These are phyloP conservation scores for Coniella lustricola DNA, from an alignment of 2,329 filamentous ascomycete genomes.

Conservation along the genomic window DNA sequence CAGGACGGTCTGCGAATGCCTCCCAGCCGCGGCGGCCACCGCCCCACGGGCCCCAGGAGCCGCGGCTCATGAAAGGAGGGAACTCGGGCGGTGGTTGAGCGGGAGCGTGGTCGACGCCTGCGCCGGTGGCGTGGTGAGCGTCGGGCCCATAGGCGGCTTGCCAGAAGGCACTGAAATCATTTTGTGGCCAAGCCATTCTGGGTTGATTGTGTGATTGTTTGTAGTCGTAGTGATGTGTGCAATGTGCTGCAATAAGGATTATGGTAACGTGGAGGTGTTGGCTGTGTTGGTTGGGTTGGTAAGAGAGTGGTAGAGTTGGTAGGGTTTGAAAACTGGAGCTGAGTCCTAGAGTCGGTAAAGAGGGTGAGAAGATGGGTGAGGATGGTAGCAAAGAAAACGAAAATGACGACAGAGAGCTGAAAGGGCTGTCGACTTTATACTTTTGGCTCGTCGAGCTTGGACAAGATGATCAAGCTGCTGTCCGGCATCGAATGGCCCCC, in stretches of 20 bases:
- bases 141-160: constrained; percentile 2
- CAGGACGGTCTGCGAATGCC: constrained; percentile 1
- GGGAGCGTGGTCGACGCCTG: constrained; percentile 12
- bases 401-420: too few relatives aligned
- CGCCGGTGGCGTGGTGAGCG: background rate
- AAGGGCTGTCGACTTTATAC: background rate
- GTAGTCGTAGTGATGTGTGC: background rate
- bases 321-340: too few relatives aligned
- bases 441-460: background rate
- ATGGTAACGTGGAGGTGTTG: background rate
- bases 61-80: constrained; percentile 7
- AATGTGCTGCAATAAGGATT: background rate
- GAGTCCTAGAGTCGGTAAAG: too few relatives aligned
- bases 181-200: constrained; percentile 13
- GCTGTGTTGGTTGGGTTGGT: background rate
- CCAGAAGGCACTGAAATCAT: constrained; percentile 6
- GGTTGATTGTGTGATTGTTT: background rate
- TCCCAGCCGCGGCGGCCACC: constrained; percentile 12
- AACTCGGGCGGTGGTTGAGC: background rate
- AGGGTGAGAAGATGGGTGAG: background rate
- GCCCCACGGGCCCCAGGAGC: constrained; percentile 14
- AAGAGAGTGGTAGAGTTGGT: too few relatives aligned
- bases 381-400: background rate
- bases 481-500: too few relatives aligned
- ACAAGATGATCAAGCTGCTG: too few relatives aligned